Conservation (phyloP, 23 red algal genomes). For the Gracilariopsis chorda region DNA sequence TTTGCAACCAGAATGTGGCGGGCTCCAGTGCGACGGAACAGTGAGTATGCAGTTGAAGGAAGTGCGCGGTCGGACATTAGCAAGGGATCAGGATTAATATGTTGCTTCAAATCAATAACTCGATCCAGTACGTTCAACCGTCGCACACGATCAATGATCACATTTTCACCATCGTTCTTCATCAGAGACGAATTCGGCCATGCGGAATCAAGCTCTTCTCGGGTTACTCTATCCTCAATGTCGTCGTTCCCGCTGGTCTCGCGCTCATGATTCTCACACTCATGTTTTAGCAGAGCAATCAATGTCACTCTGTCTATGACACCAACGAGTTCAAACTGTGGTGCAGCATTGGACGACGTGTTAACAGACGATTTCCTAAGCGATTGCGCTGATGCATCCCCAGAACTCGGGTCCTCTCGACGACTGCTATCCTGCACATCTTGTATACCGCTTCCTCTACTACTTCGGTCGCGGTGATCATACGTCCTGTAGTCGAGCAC, state of each 20-base stretch:
- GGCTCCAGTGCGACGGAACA: constrained; percentile 72
- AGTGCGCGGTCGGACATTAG: constrained; percentile 74
- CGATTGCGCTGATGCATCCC: not conserved
- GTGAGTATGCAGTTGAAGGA: constrained; percentile 24
- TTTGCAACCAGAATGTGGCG: constrained; percentile 76
- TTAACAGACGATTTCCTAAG: not conserved
- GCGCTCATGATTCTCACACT: constrained; percentile 19
- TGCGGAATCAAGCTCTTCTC: constrained; percentile 56
- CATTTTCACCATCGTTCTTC: constrained; percentile 28
- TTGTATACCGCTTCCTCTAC: not conserved
- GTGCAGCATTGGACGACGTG: not conserved
- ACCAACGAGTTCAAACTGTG: constrained; percentile 24
- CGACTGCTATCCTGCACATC: not conserved
- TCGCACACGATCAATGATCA: constrained; percentile 32
- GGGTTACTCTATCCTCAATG: not conserved
- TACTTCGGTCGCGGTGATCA: not conserved
- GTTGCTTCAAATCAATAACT: constrained; percentile 62
- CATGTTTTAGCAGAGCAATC: constrained; percentile 38
- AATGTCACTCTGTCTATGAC: constrained; percentile 32
- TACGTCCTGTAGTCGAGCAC: not conserved
- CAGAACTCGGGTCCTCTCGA: not conserved
- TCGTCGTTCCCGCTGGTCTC: not conserved
- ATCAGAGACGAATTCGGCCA: constrained; percentile 57
- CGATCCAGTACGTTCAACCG: not conserved
- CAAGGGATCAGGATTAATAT: constrained; percentile 79